Evolutionary conservation across 768 basidiomycete species (phyloP), one percentile per base, ranked within the genome.

Genomic region (Mycena metata): DNA sequence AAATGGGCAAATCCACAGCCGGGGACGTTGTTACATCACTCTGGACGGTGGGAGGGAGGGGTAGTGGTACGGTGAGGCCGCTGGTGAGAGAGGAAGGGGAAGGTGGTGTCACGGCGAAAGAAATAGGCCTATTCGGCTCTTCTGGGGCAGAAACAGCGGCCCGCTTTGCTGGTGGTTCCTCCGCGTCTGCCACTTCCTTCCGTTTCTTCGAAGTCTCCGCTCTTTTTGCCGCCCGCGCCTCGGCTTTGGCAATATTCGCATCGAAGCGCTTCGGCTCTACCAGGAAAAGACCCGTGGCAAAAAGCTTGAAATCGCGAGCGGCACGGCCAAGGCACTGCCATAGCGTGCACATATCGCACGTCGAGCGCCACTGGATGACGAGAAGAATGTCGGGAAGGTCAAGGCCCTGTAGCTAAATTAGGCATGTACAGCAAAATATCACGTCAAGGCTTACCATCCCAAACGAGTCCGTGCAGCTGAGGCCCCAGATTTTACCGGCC

Each of bases 241-340:
- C 55, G 7, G 64, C 64, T n/a, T 65, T 65, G 0, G 69, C 69
- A 4, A 65, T 73, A n/a, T 74, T 72, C 26, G 60, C 59, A 54
- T 77, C 72, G 60, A 76, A 74, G 30, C 63, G 63, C 12, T 70
- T 71, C 21, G 66, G 66, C 47, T 76, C 74, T 0, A 67, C 70
- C 23, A 76, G 60, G 35, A 76, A 57, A 8, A 75, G 45, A 1
- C 47, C 73, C 3, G 36, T 68, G 9, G 75, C 75, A 7, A 47
- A 19, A 12, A 57, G 51, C 33, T 66, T 19, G 5, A 46, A 16
- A 2, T 24, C 62, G 10, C 69, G 60, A 10, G 69, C 77, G 0
- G 74, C 78, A 9, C 73, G 71, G 5, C 80, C 79, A 23, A 78
- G 64, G 1, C 74, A 56, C 63, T 81, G 79, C 75, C 74, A 76